Base-by-base conservation (phyloP, 2,329 filamentous ascomycete genomes). In the Aureobasidium pullulans region DNA sequence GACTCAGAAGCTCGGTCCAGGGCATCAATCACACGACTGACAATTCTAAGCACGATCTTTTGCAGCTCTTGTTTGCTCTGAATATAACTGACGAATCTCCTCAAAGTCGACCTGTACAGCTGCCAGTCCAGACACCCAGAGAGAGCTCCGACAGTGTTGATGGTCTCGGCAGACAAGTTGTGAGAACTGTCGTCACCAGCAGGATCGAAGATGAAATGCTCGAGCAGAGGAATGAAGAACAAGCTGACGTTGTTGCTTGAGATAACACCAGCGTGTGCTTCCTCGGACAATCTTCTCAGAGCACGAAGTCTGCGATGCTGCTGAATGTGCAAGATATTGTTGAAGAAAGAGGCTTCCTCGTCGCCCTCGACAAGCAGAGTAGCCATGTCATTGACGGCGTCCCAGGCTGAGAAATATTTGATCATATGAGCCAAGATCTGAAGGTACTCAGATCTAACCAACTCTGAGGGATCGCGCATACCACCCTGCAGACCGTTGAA, bases 141-240 rank as follows among this genome's bases (percentile, higher is more conserved):
- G 59, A 99, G 73, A 29, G 81, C 79, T 2, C 89, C 87, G 61
- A 99, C 87, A 0, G 91, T 88, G 9, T 81, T 83, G n/a, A 91
- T 87, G 5, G 93, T 86, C 71, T 96, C 90, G 15, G 91, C 90
- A 52, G 90, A 86, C 57, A 97, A 79, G 52, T 91, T 93, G 65
- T 95, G 88, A 37, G 90, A 80, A 48, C 76, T 77, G 62, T 85
- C 91, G 70, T 96, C 90, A 49, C 90, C 88, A 4, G 83, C 84
- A 61, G 88, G 84, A 61, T 91, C 88, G 69, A 96, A 93, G 28
- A 96, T 87, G 69, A 96, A 97, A 70, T 96, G 92, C 69, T 99
- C 94, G 9, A 97, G 79, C 19, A 99, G 79, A 0, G 94, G 95
- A 42, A 99, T 83, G 69, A 97, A 90, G 68, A 96, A 88, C 16